A percentile compares a stretch with the other conserved stretches of the same genome.
These are phyloP conservation scores for Peronospora belbahrii DNA, from an alignment of 352 stramenopile species.

Conservation along the genomic window DNA sequence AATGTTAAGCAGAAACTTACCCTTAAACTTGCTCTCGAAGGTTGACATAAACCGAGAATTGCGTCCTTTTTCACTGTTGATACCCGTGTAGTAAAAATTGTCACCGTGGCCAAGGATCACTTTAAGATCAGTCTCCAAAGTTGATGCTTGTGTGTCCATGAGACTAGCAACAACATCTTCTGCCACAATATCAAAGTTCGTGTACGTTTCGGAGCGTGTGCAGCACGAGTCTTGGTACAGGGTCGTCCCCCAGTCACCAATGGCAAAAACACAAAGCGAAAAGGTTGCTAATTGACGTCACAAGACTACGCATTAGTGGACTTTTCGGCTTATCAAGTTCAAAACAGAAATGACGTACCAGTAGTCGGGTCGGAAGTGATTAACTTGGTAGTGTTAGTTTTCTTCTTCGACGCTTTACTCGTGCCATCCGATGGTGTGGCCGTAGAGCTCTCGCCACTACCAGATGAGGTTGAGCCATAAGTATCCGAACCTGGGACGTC, in stretches of 20 bases:
- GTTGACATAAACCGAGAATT: conserved; percentile 34
- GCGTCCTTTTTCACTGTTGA: conserved; percentile 31
- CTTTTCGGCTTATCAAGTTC: not conserved
- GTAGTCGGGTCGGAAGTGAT: conserved; percentile 50
- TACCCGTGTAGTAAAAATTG: conserved; percentile 64
- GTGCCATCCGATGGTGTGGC: too few relatives aligned
- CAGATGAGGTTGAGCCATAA: too few relatives aligned
- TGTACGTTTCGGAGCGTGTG: conserved; percentile 42
- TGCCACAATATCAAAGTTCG: conserved; percentile 48
- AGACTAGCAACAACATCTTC: conserved; percentile 49
- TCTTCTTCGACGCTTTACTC: too few relatives aligned
- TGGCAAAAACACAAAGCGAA: conserved; percentile 45
- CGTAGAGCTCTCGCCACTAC: too few relatives aligned
- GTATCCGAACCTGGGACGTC: too few relatives aligned
- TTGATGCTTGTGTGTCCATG: conserved; percentile 46
- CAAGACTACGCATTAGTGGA: not conserved
- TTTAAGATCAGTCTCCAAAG: conserved; percentile 38
- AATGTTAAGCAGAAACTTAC: not conserved
- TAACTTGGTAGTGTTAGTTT: too few relatives aligned
- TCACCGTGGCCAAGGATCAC: conserved; percentile 54
- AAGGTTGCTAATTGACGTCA: conserved; percentile 14
- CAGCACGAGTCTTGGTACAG: conserved; percentile 54
- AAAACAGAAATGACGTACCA: conserved; percentile 4
- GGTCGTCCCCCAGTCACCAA: conserved; percentile 68
- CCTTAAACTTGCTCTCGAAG: too few relatives aligned